Evolutionary conservation across 176 grass and related monocot species (phyloP), one percentile per base, ranked within the genome.

Genomic region (Bonia amplexicaulis): DNA sequence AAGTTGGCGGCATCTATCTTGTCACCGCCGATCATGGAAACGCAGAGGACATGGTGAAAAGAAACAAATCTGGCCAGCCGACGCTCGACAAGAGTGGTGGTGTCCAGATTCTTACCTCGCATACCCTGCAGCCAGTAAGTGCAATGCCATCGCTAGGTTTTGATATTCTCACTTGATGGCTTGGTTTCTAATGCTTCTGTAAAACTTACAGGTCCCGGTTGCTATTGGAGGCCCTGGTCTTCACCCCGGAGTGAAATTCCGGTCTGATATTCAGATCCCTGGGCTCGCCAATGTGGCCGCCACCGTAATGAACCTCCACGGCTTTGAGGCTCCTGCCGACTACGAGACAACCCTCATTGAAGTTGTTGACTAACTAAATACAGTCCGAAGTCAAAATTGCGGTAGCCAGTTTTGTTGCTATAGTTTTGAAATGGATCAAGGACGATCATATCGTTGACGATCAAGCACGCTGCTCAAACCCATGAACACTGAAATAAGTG

Each of bases 21-120:
- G 93, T 99, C 60, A 99, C 96, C 42, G 96, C 96, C 27, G 96
- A 99, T 81, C 96, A 99, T 84, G 96, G 96, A 67, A 99, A 99
- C 55, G 96, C 96, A 4, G 96, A 99, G 80, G 96, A 99, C 76
- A 99, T 99, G 96, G 96, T 96, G 51, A 99, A 99, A 75, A 96
- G 96, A 51, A 89, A 87, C 91, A 99, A 99, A 91, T 33, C 91
- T 58, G 96, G 96, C 59, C 60, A 94, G 85, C 96, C 93, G 0
- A 22, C 33, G 13, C 70, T 96, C 0, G 96, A 93, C 85, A 99
- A 94, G 65, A 85, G 33, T 13, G 96, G 96, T 4, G 74, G 73
- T 6, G 86, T 99, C 85, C 96, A 99, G 76, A 99, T 99, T 86
- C 96, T 99, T 55, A 99, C 96, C 46, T 99, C 96, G 1, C 96